Base-by-base conservation (phyloP, 176 grass and related monocot genomes). In the Pharus latifolius region DNA sequence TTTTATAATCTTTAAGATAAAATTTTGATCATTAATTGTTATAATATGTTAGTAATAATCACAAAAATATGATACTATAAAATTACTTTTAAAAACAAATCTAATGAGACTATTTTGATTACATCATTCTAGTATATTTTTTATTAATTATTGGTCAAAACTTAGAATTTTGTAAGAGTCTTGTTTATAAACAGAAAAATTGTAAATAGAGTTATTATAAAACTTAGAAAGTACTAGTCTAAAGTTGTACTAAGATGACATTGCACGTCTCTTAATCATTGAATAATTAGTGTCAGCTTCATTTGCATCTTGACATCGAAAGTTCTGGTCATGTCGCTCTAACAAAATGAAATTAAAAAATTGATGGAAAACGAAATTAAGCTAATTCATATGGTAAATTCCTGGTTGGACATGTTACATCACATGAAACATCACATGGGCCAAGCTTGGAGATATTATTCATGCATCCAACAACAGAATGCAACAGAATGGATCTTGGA, bases 371-470 rank as follows among this genome's bases (percentile, higher is more conserved):
- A 17, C 63, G 49, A 64, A 47, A 38, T 38, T 38, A 38, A 80
- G 76, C 54, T 2, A 19, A 49, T 56, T 58, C 49, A 49, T 68
- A 42, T 70, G 17, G 18, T 1, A 62, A 20, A 20, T 20, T 14
- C 63, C 48, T 46, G 55, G 70, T 56, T 70, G 48, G 70, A 34
- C 70, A 75, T 70, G 70, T 75, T 62, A 60, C 76, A 26, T 80
- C 83, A 85, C 77, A 84, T 84, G 82, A 51, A 29, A 15, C 48
- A 49, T 29, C 73, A 56, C 73, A 67, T 74, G 69, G 52, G 72
- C 43, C 37, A 52, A 45, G 13, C 10, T 3, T 29, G 25, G 53
- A 30, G 27, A 46, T 41, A 52, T 43, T 3, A 6, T 20, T n/a
- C n/a, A 2, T 28, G 72, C 27, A 75, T 28, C 45, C 57, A 61